Conservation (phyloP, 1,284 basidiomycete species). For the Microbotryomycetes sp. region DNA sequence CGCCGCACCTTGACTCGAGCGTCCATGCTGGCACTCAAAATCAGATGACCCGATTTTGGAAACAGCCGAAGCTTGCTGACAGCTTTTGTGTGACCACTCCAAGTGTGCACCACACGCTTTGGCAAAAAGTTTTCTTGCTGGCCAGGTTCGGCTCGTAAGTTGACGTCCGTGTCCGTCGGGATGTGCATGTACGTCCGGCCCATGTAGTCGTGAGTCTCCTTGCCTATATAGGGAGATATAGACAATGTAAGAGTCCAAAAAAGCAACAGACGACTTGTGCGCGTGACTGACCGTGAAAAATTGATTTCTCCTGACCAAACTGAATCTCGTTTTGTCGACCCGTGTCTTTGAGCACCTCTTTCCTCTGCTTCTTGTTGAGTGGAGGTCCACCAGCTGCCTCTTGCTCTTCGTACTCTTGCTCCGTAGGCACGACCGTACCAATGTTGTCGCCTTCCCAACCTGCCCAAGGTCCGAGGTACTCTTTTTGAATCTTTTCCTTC, state of each 20-base stretch:
- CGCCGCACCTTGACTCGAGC: constrained; percentile 86
- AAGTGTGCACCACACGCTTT: constrained; percentile 92
- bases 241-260: neutral
- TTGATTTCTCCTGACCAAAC: constrained; percentile 78
- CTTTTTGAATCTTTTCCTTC: constrained; percentile 38
- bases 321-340: constrained; percentile 71
- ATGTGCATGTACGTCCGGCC: constrained; percentile 97
- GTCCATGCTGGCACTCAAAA: constrained; percentile 94
- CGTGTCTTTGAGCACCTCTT: constrained; percentile 52
- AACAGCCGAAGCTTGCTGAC: constrained; percentile 90
- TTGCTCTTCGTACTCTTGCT: constrained; percentile 57
- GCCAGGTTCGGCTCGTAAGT: constrained; percentile 64
- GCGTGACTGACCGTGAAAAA: constrained; percentile 67
- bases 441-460: constrained; percentile 69
- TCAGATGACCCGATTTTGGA: constrained; percentile 83
- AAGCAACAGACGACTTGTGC: neutral
- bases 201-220: constrained; percentile 93
- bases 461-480: constrained; percentile 95
- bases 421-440: constrained; percentile 42
- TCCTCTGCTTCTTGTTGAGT: constrained; percentile 50
- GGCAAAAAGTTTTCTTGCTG: constrained; percentile 89
- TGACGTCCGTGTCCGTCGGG: constrained; percentile 58
- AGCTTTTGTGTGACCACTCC: constrained; percentile 95
- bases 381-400: constrained; percentile 55
- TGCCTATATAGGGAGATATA: constrained; percentile 48